Evolutionary conservation across 208 protist species (phyloP), one percentile per base, ranked within the genome.

Genomic region (Crithidia sp.): DNA sequence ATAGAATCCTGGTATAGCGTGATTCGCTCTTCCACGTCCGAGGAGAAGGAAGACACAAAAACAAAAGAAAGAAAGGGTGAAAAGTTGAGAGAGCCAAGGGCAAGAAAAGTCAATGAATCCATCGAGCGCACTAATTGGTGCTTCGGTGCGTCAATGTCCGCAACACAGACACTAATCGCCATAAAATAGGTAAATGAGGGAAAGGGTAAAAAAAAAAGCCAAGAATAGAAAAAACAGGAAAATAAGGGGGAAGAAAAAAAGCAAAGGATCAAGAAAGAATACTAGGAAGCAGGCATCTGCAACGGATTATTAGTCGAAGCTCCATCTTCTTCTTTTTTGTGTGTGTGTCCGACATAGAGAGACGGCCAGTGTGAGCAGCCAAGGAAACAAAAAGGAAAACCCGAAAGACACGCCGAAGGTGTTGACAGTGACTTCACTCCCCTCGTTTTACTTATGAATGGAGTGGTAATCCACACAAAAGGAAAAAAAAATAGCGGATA

Each of bases 241-340:
- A 68, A 28, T 6, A 44, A 68, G 17, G 47, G n/a, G 44, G 17
- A 50, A 8, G 43, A 43, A 65, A 65, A 41, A 66, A n/a, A 37
- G 16, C 10, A 47, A 45, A 63, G 58, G 13, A 49, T 10, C 16
- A n/a, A 49, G 40, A 16, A 16, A 50, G 36, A 56, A 53, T 8
- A 16, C 12, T 14, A 2, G 45, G 45, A 45, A 62, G 17, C 37
- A 45, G 45, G 57, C 57, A 62, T 45, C 14, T 62, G 45, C 12
- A 45, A 62, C 3, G 39, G 52, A 16, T 7, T 49, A 49, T 13
- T 14, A 49, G 45, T 49, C 45, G 12, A 49, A 49, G 45, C 45
- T 49, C 12, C 45, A 49, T 9, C 45, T 45, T 62, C 45, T 49
- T 49, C 45, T 14, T 9, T 62, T 45, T 62, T 19, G 37, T 45